A percentile compares a stretch with the other conserved stretches of the same genome.
Evolutionary conservation across 768 basidiomycete genomes (phyloP).

Genomic region (Suillus subaureus): DNA sequence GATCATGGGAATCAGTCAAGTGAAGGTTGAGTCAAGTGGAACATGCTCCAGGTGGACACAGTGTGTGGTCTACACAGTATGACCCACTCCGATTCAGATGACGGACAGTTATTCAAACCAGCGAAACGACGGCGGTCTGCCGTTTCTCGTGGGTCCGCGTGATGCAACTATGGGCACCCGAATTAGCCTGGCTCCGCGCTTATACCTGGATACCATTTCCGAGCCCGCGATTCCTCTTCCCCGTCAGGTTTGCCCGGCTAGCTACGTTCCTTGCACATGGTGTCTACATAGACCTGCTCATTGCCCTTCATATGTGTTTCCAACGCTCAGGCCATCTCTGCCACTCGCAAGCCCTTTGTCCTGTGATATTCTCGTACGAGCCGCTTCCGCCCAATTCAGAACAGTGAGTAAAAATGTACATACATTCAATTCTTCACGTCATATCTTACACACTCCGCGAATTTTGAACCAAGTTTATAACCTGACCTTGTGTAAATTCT

Average conservation of each 20-base stretch:
- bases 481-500: conserved; percentile 6
- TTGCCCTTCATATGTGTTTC: neutral
- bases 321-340: neutral
- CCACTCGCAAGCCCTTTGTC: neutral
- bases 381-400: neutral
- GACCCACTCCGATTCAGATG: neutral
- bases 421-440: neutral
- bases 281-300: neutral
- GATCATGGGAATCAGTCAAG: too few species aligned
- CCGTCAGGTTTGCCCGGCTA: neutral
- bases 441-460: conserved; percentile 8
- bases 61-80: neutral
- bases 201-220: neutral
- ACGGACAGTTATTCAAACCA: neutral
- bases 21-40: too few species aligned
- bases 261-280: neutral
- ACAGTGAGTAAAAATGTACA: neutral
- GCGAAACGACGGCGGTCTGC: neutral
- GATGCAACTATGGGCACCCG: conserved; percentile 1
- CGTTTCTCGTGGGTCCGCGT: conserved; percentile 2
- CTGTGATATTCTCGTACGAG: neutral
- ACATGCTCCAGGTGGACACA: neutral
- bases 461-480: neutral
- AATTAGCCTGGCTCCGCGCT: conserved; percentile 3
- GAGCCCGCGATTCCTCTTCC: neutral